A percentile compares a stretch with the other conserved stretches of the same genome.
Conservation (phyloP, 352 stramenopile genomes). For the Phytophthora multivora region DNA sequence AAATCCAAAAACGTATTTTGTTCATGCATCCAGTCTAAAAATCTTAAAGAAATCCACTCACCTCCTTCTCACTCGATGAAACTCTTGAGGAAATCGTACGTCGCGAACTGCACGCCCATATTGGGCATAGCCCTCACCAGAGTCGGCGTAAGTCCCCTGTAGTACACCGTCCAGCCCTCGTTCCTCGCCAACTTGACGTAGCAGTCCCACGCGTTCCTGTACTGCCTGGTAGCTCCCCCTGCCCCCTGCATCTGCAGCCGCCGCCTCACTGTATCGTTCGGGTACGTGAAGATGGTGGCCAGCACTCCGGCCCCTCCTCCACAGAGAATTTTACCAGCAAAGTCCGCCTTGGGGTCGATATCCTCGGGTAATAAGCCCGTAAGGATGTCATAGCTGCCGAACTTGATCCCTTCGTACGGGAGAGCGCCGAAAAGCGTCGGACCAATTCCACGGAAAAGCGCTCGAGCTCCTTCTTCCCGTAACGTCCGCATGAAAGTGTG, state of each 20-base stretch:
- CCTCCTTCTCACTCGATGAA: constrained; percentile 30
- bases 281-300: constrained; percentile 88
- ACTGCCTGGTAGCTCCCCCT: constrained; percentile 58
- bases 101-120: constrained; percentile 88
- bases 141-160: constrained; percentile 77
- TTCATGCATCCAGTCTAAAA: constrained; percentile 7
- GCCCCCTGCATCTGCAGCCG: constrained; percentile 89
- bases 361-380: constrained; percentile 58
- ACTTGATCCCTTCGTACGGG: constrained; percentile 86
- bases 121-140: constrained; percentile 86
- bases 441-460: constrained; percentile 74
- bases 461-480: constrained; percentile 65
- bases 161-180: constrained; percentile 76
- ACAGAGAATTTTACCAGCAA: constrained; percentile 72
- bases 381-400: constrained; percentile 78
- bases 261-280: constrained; percentile 87
- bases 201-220: constrained; percentile 79
- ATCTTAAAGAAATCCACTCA: not conserved
- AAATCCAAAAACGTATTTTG: constrained; percentile 11
- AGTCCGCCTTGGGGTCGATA: constrained; percentile 62
- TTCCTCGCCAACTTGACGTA: constrained; percentile 64
- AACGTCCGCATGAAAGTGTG: constrained; percentile 74
- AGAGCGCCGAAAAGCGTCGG: constrained; percentile 73
- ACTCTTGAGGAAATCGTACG: constrained; percentile 81
- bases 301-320: constrained; percentile 82